Base-by-base conservation (phyloP, 2,329 filamentous ascomycete species). In the Botryotinia globosa region DNA sequence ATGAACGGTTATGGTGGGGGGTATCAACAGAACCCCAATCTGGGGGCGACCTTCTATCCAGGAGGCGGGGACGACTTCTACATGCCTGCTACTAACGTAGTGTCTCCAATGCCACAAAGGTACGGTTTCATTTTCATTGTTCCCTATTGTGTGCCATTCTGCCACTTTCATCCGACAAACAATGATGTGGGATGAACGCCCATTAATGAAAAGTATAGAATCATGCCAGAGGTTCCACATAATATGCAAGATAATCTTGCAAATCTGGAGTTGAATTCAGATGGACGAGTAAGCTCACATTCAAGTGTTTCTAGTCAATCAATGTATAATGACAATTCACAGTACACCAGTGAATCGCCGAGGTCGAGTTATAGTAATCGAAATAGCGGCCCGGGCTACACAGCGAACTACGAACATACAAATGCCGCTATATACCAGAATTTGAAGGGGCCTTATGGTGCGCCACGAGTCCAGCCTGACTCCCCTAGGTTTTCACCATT, bases 161-260 rank as follows among this genome's bases (percentile, higher is more conserved):
- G 42, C 37, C 51, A 69, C 51, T 34, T 42, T 67, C 51, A 51
- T 25, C 32, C 20, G 20, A 72, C 42, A 34, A 65, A 34, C 14
- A 65, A 29, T 9, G 59, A 54, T 16, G 22, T 42, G 34, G 18
- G 59, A 39, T 56, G 56, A 61, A 32, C 39, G 54, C 32, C 51
- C 51, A 67, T 73, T 75, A 71, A 75, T 63, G 42, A n/a, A 18
- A 67, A 61, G 12, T n/a, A 61, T 62, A 97, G 94, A 85, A 90
- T 97, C 80, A 97, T 95, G 90, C 93, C 94, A 81, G 94, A 98
- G 86, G 94, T 98, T 77, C 94, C 95, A 77, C 92, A 95, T 83
- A 95, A 97, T 83, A 98, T 99, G 89, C 94, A 97, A 84, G 91
- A 97, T 80, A 95, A 93, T 83, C 88, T 99, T 77, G 92, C 95